Conservation (phyloP, 805 yeast genomes). For the Pichia occidentalis region DNA sequence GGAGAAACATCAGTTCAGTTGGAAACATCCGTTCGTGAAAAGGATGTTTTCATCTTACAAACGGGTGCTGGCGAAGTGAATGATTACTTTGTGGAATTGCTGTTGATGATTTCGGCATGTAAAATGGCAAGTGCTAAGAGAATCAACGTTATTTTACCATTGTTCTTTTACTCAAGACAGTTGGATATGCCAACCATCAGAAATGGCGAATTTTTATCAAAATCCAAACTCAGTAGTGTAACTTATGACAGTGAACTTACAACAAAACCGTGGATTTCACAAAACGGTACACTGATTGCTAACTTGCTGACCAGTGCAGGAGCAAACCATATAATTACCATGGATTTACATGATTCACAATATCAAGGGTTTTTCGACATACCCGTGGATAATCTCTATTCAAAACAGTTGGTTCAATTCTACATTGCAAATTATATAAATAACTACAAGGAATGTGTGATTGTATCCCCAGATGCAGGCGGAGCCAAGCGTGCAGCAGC, state of each 20-base stretch:
- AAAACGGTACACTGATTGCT: slow-evolving; percentile 88
- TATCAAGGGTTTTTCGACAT: slow-evolving; percentile 96
- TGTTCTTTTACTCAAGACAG: slow-evolving; percentile 93
- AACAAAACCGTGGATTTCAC: slow-evolving; percentile 92
- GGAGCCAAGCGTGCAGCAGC: slow-evolving; percentile 97
- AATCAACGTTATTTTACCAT: slow-evolving; percentile 86
- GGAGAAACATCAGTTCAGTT: slow-evolving; percentile 92
- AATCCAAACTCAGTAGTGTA: slow-evolving; percentile 10
- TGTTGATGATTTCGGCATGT: slow-evolving; percentile 85
- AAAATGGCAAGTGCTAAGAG: slow-evolving; percentile 84
- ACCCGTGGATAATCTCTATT: slow-evolving; percentile 90
- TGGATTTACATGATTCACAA: slow-evolving; percentile 98
- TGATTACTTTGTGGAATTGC: slow-evolving; percentile 75
- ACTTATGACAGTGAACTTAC: slow-evolving; percentile 1
- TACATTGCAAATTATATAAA: slow-evolving; percentile 76
- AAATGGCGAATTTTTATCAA: slow-evolving; percentile 44
- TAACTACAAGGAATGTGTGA: slow-evolving; percentile 74
- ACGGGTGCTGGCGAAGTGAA: slow-evolving; percentile 84
- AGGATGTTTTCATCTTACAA: slow-evolving; percentile 89
- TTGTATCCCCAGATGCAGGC: slow-evolving; percentile 98
- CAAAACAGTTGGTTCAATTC: slow-evolving; percentile 80
- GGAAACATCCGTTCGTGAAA: slow-evolving; percentile 86
- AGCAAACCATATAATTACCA: slow-evolving; percentile 92
- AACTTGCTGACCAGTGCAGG: slow-evolving; percentile 85
- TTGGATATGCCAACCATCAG: slow-evolving; percentile 85